Conservation (phyloP, 2,329 filamentous ascomycete genomes). For the Cladosporium sphaerospermum region DNA sequence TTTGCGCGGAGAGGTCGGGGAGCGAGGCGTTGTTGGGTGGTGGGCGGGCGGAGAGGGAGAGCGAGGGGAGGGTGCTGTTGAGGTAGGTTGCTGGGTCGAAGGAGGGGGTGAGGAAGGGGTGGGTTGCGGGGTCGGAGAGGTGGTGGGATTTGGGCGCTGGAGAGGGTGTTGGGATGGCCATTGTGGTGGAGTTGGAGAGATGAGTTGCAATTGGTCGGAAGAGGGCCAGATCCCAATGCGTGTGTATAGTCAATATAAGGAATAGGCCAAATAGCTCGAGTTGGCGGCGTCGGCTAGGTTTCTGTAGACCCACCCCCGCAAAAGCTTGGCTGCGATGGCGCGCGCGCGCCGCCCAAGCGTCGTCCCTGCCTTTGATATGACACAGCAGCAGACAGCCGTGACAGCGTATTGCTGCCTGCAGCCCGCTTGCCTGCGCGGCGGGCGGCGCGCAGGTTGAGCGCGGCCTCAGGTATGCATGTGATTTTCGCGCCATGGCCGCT, state of each 20-base stretch:
- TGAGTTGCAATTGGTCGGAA: background rate
- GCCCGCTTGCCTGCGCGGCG: too few relatives aligned
- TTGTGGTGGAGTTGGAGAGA: background rate
- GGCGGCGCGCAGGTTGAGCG: too few relatives aligned
- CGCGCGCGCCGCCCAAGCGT: too few relatives aligned
- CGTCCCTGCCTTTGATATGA: too few relatives aligned
- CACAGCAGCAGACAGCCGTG: too few relatives aligned
- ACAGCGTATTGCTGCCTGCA: too few relatives aligned
- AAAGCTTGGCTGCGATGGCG: background rate
- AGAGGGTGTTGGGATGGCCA: constrained; percentile 1
- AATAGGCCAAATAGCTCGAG: too few relatives aligned
- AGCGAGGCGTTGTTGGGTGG: constrained; percentile 39
- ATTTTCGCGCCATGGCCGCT: too few relatives aligned
- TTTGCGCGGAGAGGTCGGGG: constrained; percentile 70
- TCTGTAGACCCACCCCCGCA: background rate
- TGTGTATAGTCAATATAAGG: too few relatives aligned
- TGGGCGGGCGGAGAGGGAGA: constrained; percentile 44
- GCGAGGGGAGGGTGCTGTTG: constrained; percentile 67
- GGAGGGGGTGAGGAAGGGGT: constrained; percentile 65
- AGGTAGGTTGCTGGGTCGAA: constrained; percentile 85
- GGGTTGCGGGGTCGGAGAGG: constrained; percentile 64
- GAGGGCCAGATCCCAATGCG: background rate
- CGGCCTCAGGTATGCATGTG: too few relatives aligned
- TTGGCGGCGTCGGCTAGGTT: too few relatives aligned
- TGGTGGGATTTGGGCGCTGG: constrained; percentile 46